Evolutionary conservation across 768 basidiomycete genomes (phyloP), one percentile per base, ranked within the genome.

Genomic region (Pisolithus tinctorius): DNA sequence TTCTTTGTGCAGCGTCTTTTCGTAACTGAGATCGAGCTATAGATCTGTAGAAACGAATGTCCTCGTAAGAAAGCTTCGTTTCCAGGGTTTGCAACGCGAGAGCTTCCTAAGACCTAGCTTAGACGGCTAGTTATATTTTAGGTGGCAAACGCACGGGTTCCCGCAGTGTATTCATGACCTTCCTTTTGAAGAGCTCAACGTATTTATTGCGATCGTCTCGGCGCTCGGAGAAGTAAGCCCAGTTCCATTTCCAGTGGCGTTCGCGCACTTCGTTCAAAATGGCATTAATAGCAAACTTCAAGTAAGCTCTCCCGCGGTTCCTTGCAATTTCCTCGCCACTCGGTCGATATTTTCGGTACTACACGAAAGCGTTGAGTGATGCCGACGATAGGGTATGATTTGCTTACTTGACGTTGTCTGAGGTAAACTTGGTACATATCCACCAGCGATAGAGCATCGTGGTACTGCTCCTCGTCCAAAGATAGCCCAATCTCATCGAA

Each of bases 361-460:
- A 34, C 13, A 13, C 6, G 38, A 8, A 26, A 34, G 29, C 42
- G 46, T 45, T 64, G 41, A 65, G 49, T 36, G 27, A 45, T 38
- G 20, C 47, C 34, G 14, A 26, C 16, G 30, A 51, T 27, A 7
- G 17, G 52, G 17, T 23, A 52, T 29, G 34, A 17, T 43, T 41
- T 40, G 60, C 68, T 62, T 63, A 88, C 88, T 76, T 88, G 86
- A 55, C 81, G 82, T 59, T 84, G 84, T 48, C 96, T 82, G 43
- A 85, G 78, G 68, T 95, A 96, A 54, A 97, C 86, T 65, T 98
- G 95, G 69, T 95, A 96, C 80, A 97, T 93, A 66, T 98, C 94
- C 53, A 93, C 75, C 42, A 98, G 78, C 20, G 90, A 94, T 52
- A 98, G 91, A 23, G 80, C 82, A 66, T 98, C 93, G 48, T 91